Conservation (phyloP, 345 rosid species). For the Lumnitzera littorea region DNA sequence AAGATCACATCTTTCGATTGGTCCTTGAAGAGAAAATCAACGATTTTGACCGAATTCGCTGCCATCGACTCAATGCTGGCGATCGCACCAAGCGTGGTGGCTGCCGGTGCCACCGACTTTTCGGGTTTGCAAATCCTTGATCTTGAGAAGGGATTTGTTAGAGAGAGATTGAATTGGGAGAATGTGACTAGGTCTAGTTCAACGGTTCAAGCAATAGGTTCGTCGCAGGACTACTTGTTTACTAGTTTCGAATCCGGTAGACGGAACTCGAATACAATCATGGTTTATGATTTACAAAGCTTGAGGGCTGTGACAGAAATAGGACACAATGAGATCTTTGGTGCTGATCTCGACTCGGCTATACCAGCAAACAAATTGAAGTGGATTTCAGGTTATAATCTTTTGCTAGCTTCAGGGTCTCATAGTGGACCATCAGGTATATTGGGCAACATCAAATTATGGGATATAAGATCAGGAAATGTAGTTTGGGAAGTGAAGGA, state of each 20-base stretch:
- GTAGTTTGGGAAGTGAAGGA: constrained; percentile 77
- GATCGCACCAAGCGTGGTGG: constrained; percentile 46
- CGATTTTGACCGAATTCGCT: constrained; percentile 67
- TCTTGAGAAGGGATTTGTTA: constrained; percentile 56
- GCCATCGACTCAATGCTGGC: constrained; percentile 79
- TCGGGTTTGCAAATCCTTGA: constrained; percentile 80
- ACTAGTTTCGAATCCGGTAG: constrained; percentile 90
- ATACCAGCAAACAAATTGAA: constrained; percentile 74
- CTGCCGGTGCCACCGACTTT: constrained; percentile 87
- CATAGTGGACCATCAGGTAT: constrained; percentile 83
- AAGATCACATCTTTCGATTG: constrained; percentile 90
- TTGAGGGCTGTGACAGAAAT: constrained; percentile 63
- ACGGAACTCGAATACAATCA: constrained; percentile 71
- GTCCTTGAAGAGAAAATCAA: constrained; percentile 61
- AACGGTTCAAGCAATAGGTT: constrained; percentile 80
- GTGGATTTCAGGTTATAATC: constrained; percentile 53
- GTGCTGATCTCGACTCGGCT: constrained; percentile 66
- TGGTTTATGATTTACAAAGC: constrained; percentile 67
- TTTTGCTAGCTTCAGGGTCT: constrained; percentile 86
- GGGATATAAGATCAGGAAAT: constrained; percentile 76
- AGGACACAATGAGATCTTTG: constrained; percentile 63
- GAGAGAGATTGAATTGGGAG: constrained; percentile 58
- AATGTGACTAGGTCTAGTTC: constrained; percentile 59
- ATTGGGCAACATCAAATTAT: constrained; percentile 54
- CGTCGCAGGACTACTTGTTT: constrained; percentile 49